Evolutionary conservation across 2,329 filamentous ascomycete species (phyloP), one percentile per base, ranked within the genome.

Genomic region (Ceratocystis variospora): DNA sequence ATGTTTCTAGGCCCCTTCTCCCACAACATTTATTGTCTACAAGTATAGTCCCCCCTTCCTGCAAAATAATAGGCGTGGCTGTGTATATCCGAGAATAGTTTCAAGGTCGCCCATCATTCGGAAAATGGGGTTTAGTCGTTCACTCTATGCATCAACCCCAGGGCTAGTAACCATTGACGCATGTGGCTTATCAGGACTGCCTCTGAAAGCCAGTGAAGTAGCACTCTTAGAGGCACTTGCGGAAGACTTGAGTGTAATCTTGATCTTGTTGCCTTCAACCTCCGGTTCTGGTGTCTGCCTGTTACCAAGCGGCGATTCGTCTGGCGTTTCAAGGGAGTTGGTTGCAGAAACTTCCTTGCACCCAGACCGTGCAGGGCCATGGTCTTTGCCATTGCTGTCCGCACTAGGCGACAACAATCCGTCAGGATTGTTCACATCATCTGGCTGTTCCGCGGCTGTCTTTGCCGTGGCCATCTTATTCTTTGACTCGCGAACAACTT

Each of bases 131-230:
- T 68, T 37, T n/a, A 2, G 17, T 55, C 22, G 59, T 68, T 37
- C 4, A 8, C 15, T 55, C 22, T 64, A 64, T 37, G 62, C 25
- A 17, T 59, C 59, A 68, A 74, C 71, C 44, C 77, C 70, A 19
- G 74, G 70, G 50, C 73, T 70, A 22, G 71, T 69, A 28, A 68
- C 70, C 7, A 73, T 71, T 44, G 75, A 70, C 61, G 72, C 71
- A 64, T 77, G 75, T 63, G 76, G 71, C 75, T 85, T 85, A 72
- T 86, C 84, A 28, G 83, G 83, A 71, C 83, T 86, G 70, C 81
- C 81, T 71, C 83, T 80, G 75, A 83, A 83, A 71, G 83, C 82
- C 70, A 86, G 73, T 37, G 80, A 75, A 15, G 79, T 80, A 31
- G 77, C 72, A 63, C 75, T 72, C n/a, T 59, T 59, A 10, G 55